Conservation (phyloP, 768 basidiomycete genomes). For the Russula virescens region DNA sequence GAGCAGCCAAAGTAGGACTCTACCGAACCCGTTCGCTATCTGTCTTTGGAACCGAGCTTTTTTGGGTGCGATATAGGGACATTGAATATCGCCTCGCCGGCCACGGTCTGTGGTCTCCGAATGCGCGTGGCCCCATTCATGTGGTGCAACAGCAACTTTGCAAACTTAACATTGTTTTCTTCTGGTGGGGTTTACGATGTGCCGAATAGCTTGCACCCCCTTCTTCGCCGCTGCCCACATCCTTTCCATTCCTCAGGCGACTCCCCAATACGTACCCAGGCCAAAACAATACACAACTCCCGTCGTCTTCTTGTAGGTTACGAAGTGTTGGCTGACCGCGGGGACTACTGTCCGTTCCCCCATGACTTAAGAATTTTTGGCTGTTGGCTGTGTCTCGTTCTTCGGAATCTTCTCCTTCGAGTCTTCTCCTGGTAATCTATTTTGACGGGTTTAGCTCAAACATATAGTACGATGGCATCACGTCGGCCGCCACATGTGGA, state of each 20-base stretch:
- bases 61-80: background rate
- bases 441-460: background rate
- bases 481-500: background rate
- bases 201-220: background rate
- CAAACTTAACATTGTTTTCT: background rate
- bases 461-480: background rate
- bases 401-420: background rate
- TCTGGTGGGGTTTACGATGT: background rate
- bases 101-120: background rate
- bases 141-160: background rate
- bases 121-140: background rate
- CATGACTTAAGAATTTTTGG: background rate
- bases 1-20: background rate
- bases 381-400: background rate
- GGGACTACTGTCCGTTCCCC: background rate
- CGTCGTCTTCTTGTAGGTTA: background rate
- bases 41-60: background rate
- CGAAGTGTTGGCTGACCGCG: background rate
- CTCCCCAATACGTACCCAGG: background rate
- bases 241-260: background rate
- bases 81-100: background rate
- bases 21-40: conserved; percentile 3
- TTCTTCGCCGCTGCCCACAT: background rate
- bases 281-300: background rate
- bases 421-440: background rate